Evolutionary conservation across 2,329 filamentous ascomycete species (phyloP), one percentile per base, ranked within the genome.

Genomic region (Fusarium austroafricanum): DNA sequence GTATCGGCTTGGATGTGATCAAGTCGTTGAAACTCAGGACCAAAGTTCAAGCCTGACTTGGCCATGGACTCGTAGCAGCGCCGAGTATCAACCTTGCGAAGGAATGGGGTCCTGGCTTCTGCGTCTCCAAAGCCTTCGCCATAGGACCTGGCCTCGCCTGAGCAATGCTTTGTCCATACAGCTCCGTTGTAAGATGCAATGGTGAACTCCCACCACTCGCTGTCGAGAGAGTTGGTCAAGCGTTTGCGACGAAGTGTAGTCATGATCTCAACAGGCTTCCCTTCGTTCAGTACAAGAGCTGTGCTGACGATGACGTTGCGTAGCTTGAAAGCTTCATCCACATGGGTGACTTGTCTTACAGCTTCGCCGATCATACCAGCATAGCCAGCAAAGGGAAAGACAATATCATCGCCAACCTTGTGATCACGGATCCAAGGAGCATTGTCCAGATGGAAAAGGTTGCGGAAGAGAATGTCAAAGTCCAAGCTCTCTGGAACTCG

Each of bases 51-150:
- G 9, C 54, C 54, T 4, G 46, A 43, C 21, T 21, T 56, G 1
- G 46, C 37, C 46, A 56, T 21, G 10, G 54, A 56, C 14, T 56
- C 54, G 9, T 53, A 56, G 18, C 46, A 56, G n/a, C 54, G 54
- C 29, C 28, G 15, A 23, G 21, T 18, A 4, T 42, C 46, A 3
- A 56, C 46, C 8, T 56, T 56, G 8, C 46, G 46, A 11, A 56
- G 15, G n/a, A 37, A 53, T 11, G 9, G 21, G 1, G 5, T 5
- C 29, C 37, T 21, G 7, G 1, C 10, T 10, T n/a, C 12, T 8
- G 3, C 6, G 23, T 20, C 29, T 4, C n/a, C 15, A 4, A 42
- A 7, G 4, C 15, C 31, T 18, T 53, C 38, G 3, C n/a, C 11
- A 2, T 15, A 26, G 10, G 46, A 56, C 15, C 11, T 56, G 15